phyloP scores from a whole-genome alignment of 805 yeast genomes.

The Kluyveromyces aestuarii region DNA sequence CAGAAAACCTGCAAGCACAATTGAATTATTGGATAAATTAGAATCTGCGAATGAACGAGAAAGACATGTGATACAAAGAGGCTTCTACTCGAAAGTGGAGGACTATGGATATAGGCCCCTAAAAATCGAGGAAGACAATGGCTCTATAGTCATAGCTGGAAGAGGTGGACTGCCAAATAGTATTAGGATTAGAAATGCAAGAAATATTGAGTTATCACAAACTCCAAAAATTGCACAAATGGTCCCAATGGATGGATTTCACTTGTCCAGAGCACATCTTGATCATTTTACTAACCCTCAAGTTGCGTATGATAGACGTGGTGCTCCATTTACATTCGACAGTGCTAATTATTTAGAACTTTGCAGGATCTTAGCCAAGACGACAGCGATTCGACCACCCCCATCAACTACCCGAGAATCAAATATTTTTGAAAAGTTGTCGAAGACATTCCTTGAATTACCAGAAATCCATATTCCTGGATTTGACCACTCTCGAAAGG shows the following conservation, averaged over 20 bases:
- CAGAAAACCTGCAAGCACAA: neutral
- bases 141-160: slow-evolving; percentile 14
- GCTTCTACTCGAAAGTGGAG: slow-evolving; percentile 16
- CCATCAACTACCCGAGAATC: slow-evolving; percentile 6
- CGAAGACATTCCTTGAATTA: slow-evolving; percentile 15
- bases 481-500: slow-evolving; percentile 66
- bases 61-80: slow-evolving; percentile 10
- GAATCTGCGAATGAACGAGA: slow-evolving; percentile 4
- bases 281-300: slow-evolving; percentile 44
- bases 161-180: slow-evolving; percentile 26
- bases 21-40: slow-evolving; percentile 6
- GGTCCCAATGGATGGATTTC: slow-evolving; percentile 74
- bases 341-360: slow-evolving; percentile 31
- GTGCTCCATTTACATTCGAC: slow-evolving; percentile 84
- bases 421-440: slow-evolving; percentile 12
- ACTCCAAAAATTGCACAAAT: slow-evolving; percentile 32
- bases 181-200: slow-evolving; percentile 8
- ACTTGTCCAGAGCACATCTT: slow-evolving; percentile 43
- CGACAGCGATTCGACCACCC: slow-evolving; percentile 12
- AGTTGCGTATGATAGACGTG: slow-evolving; percentile 56
- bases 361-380: slow-evolving; percentile 14
- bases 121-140: slow-evolving; percentile 15
- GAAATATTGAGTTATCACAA: neutral
- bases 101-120: slow-evolving; percentile 15
- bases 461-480: slow-evolving; percentile 49